Evolutionary conservation across 2,329 filamentous ascomycete genomes (phyloP), one percentile per base, ranked within the genome.

Genomic region (Penicillium nordicum): DNA sequence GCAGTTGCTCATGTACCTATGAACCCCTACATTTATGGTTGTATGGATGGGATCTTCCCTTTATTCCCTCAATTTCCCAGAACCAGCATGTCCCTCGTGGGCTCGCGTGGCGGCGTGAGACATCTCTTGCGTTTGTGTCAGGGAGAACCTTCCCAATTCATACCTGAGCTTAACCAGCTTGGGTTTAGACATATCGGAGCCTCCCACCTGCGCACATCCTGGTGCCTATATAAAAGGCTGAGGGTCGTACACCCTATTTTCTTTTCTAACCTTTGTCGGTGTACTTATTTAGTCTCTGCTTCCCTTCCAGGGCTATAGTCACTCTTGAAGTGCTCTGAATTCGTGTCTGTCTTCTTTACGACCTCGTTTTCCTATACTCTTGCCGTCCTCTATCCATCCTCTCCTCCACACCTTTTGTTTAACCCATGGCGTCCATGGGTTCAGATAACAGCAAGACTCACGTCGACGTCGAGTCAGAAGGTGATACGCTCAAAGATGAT

Each of bases 381-480:
- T 38, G 2, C 36, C 10, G 16, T 36, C 34, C 25, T 27, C 29
- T 34, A 5, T 36, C 38, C 11, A 29, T 18, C 29, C 10, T 25
- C 40, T 38, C 37, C 16, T 30, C 25, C 44, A n/a, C n/a, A 6
- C 29, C 10, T 16, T 27, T 23, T 4, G 10, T 25, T 42, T 12
- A 27, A 32, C 8, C 36, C 29, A 34, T 37, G 55, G 44, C 56
- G 43, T 4, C 38, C 46, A 66, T 66, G 63, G 50, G 50, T 23
- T 6, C 57, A 29, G 50, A 42, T 14, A 41, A 61, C 21, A 37
- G 38, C 40, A 60, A 46, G 43, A n/a, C 32, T 12, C 59, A 59
- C n/a, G 4, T 54, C 23, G 61, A 63, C 10, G 48, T 63, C 36
- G 61, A 66, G 32, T 47, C 57, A 4, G 56, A 58, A 27, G 25